phyloP scores from a whole-genome alignment of 2,329 filamentous ascomycete genomes.

The Pyrenophora tritici-repentis region DNA sequence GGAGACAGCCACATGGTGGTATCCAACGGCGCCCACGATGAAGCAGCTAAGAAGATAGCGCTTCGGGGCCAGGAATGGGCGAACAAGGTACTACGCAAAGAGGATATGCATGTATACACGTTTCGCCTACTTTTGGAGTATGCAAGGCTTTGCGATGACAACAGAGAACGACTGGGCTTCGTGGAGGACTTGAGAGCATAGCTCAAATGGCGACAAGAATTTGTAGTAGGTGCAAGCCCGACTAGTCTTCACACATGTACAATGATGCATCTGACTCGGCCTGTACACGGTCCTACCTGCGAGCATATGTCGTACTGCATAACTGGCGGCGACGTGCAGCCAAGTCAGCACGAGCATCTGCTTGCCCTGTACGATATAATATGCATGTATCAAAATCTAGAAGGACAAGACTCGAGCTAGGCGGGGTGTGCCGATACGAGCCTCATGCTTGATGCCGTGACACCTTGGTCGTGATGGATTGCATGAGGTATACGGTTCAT shows the following conservation, averaged over 20 bases:
- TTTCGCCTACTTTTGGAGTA: slow-evolving; percentile 45
- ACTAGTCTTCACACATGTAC: slow-evolving; percentile 1
- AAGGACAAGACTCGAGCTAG: not conserved
- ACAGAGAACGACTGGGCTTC: slow-evolving; percentile 49
- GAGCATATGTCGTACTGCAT: slow-evolving; percentile 1
- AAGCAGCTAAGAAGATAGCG: slow-evolving; percentile 66
- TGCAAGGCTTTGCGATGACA: slow-evolving; percentile 51
- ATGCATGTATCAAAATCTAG: slow-evolving; percentile 13
- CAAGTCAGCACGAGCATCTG: slow-evolving; percentile 2
- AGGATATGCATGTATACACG: slow-evolving; percentile 75
- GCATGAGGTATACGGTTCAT: not conserved
- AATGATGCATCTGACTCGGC: slow-evolving; percentile 5
- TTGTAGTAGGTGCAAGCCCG: not conserved
- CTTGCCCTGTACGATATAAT: not conserved
- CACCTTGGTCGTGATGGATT: slow-evolving; percentile 8
- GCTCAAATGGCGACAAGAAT: not conserved
- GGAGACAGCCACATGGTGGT: slow-evolving; percentile 14
- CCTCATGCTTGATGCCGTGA: slow-evolving; percentile 9
- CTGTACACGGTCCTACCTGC: not conserved
- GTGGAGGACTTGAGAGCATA: slow-evolving; percentile 27
- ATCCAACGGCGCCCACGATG: slow-evolving; percentile 53
- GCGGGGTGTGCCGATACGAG: slow-evolving; percentile 7
- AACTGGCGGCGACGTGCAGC: slow-evolving; percentile 12
- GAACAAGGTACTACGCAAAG: slow-evolving; percentile 62
- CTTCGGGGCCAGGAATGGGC: slow-evolving; percentile 70